Conservation (phyloP, 2,329 filamentous ascomycete genomes). For the Monosporascus ibericus region DNA sequence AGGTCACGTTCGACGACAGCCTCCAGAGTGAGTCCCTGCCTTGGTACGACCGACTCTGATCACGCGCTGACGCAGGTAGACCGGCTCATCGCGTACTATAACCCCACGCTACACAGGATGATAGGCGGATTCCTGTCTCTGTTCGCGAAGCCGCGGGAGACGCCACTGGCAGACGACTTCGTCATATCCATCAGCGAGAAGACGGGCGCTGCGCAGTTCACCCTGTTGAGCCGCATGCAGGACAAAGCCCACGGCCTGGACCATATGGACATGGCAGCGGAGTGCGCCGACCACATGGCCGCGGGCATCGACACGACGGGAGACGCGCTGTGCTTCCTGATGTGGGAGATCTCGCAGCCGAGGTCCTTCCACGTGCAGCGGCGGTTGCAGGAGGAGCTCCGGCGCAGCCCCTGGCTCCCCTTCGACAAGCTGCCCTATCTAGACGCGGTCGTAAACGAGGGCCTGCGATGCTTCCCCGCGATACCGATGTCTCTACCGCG, state of each 20-base stretch:
- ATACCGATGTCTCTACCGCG: slow-evolving; percentile 64
- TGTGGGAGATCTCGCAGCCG: slow-evolving; percentile 64
- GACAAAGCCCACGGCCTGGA: slow-evolving; percentile 44
- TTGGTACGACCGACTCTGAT: not conserved
- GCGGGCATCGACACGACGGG: slow-evolving; percentile 69
- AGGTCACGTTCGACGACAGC: slow-evolving; percentile 62
- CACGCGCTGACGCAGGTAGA: slow-evolving; percentile 32
- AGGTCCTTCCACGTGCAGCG: slow-evolving; percentile 45
- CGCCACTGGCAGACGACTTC: slow-evolving; percentile 53
- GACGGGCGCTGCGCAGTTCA: slow-evolving; percentile 44
- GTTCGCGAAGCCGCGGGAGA: slow-evolving; percentile 48
- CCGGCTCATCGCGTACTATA: slow-evolving; percentile 53
- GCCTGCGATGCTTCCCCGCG: slow-evolving; percentile 54
- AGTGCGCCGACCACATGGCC: slow-evolving; percentile 66
- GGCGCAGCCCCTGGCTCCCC: slow-evolving; percentile 28
- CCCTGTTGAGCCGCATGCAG: slow-evolving; percentile 53
- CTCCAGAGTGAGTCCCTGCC: slow-evolving; percentile 49
- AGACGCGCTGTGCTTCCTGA: slow-evolving; percentile 62
- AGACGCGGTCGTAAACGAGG: slow-evolving; percentile 58
- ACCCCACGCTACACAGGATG: slow-evolving; percentile 43
- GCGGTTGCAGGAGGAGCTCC: slow-evolving; percentile 47
- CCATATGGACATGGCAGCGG: slow-evolving; percentile 53
- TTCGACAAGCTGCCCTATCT: slow-evolving; percentile 51
- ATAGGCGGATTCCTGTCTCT: slow-evolving; percentile 39
- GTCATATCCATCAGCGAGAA: slow-evolving; percentile 47